Conservation (phyloP, 331 rosid genomes). For the Ulmus americana region DNA sequence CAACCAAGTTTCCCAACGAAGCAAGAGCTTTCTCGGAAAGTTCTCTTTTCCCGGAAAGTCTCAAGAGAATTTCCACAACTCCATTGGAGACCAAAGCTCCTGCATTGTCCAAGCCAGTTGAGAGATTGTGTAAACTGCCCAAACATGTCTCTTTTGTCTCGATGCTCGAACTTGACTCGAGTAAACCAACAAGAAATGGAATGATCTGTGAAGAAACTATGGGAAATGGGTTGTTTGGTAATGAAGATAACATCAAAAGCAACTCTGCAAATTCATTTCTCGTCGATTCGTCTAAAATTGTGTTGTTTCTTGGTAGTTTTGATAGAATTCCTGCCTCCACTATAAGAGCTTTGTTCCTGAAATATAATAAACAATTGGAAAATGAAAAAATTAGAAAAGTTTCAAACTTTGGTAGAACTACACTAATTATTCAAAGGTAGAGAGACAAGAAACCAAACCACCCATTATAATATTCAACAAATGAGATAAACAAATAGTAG, state of each 20-base stretch:
- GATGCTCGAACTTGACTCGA: constrained; percentile 37
- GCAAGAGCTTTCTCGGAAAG: constrained; percentile 71
- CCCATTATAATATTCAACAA: neutral
- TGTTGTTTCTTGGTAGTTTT: constrained; percentile 52
- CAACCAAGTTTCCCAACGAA: constrained; percentile 66
- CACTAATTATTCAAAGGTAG: constrained; percentile 15
- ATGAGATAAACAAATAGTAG: constrained; percentile 7
- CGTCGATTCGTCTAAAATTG: constrained; percentile 48
- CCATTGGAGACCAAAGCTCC: constrained; percentile 55
- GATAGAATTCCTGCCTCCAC: constrained; percentile 80
- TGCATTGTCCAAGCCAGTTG: constrained; percentile 61
- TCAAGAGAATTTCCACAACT: constrained; percentile 50
- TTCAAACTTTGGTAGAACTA: constrained; percentile 38
- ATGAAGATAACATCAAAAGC: constrained; percentile 57
- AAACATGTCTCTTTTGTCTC: constrained; percentile 51
- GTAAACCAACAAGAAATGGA: constrained; percentile 41
- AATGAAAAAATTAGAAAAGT: constrained; percentile 15
- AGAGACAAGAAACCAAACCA: constrained; percentile 1
- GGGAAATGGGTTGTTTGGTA: constrained; percentile 55
- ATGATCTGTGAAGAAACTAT: constrained; percentile 47
- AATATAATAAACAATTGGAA: constrained; percentile 19
- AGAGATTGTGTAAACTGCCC: constrained; percentile 56
- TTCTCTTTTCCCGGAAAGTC: constrained; percentile 34
- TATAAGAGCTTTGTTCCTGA: constrained; percentile 80
- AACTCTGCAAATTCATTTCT: constrained; percentile 50